These are phyloP conservation scores for Aspergillus coremiiformis DNA, from an alignment of 495 filamentous ascomycete genomes.

Conservation along the genomic window DNA sequence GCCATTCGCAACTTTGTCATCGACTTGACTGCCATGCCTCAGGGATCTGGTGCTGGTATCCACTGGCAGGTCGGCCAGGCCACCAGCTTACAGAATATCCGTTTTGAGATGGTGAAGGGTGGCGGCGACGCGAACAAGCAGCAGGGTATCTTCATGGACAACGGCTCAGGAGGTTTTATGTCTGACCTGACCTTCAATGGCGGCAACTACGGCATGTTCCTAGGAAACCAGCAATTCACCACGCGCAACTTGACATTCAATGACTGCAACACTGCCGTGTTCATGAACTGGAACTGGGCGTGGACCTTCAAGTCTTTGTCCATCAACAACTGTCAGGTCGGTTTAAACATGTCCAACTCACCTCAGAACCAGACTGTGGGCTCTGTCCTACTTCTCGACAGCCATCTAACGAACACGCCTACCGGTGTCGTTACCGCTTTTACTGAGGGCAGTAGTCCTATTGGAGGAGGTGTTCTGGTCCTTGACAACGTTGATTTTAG, in stretches of 20 bases:
- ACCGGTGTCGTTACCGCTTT: conserved; percentile 70
- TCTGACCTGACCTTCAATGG: conserved; percentile 81
- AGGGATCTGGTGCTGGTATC: conserved; percentile 63
- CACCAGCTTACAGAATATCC: conserved; percentile 83
- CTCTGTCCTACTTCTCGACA: conserved; percentile 76
- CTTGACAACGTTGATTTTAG: conserved; percentile 81
- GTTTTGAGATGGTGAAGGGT: conserved; percentile 78
- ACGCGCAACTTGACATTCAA: conserved; percentile 88
- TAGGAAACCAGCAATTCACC: conserved; percentile 94
- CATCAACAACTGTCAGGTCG: conserved; percentile 74
- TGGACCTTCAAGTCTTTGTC: conserved; percentile 78
- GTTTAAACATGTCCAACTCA: conserved; percentile 73
- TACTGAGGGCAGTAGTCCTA: conserved; percentile 46
- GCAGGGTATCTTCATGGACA: conserved; percentile 95
- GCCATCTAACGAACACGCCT: conserved; percentile 62
- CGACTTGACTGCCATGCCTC: conserved; percentile 67
- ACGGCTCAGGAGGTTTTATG: conserved; percentile 86
- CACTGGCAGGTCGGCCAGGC: conserved; percentile 99
- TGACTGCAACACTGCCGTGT: conserved; percentile 77
- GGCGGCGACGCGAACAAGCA: conserved; percentile 64
- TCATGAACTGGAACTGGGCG: conserved; percentile 93
- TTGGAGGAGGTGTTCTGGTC: conserved; percentile 69
- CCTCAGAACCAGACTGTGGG: conserved; percentile 60
- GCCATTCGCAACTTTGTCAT: conserved; percentile 92
- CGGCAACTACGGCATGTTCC: conserved; percentile 73